Evolutionary conservation across 2,329 filamentous ascomycete genomes (phyloP).

Genomic region (Bipolaris bicolor): DNA sequence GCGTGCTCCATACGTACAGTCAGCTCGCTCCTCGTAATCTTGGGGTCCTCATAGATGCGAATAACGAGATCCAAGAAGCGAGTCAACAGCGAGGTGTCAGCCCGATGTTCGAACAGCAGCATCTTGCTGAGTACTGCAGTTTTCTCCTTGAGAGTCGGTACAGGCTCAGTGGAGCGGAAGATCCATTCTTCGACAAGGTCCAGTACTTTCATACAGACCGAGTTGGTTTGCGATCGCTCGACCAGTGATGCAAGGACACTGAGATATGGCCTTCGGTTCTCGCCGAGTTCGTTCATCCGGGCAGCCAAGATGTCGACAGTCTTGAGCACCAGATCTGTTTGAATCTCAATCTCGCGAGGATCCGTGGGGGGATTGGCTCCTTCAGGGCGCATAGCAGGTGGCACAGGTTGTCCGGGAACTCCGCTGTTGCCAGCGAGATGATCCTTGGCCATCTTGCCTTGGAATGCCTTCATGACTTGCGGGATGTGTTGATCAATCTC

Average conservation of each 20-base stretch:
- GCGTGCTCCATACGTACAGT: conserved; percentile 98
- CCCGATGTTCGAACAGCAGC: conserved; percentile 88
- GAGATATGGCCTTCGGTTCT: conserved; percentile 89
- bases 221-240: conserved; percentile 87
- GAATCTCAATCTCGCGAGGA: conserved; percentile 82
- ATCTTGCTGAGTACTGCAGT: conserved; percentile 99
- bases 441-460: conserved; percentile 88
- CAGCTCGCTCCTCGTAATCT: conserved; percentile 91
- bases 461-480: conserved; percentile 90
- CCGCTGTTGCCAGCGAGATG: conserved; percentile 73
- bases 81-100: conserved; percentile 82
- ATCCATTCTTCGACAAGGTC: conserved; percentile 96
- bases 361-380: conserved; percentile 67
- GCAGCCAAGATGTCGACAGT: conserved; percentile 90
- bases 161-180: conserved; percentile 91
- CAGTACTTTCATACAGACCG: conserved; percentile 89
- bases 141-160: conserved; percentile 98
- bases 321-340: conserved; percentile 90
- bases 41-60: conserved; percentile 96
- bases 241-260: conserved; percentile 94
- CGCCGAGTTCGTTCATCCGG: conserved; percentile 89
- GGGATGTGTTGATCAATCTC: conserved; percentile 89
- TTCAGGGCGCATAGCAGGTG: conserved; percentile 57
- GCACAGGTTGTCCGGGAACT: conserved; percentile 42
- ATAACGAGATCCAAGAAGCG: conserved; percentile 97